A percentile compares a stretch with the other conserved stretches of the same genome.
phyloP scores from a whole-genome alignment of 306 rosid species.

The Parietaria judaica region DNA sequence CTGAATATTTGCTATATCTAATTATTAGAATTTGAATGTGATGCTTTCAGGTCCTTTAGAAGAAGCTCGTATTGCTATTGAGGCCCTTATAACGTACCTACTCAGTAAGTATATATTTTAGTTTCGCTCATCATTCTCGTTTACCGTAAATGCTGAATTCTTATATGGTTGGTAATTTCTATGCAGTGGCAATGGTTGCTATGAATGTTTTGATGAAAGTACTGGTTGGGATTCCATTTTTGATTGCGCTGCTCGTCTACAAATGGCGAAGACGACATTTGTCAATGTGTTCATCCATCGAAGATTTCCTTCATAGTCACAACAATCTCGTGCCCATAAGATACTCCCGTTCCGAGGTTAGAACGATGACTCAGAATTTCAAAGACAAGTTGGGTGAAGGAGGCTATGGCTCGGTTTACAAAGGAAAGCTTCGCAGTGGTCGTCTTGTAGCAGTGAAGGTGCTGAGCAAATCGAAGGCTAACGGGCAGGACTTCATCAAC shows the following conservation, averaged over 20 bases:
- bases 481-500: slow-evolving; percentile 5
- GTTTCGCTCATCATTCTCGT: no score
- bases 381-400: slow-evolving; percentile 1
- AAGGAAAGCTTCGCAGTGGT: slow-evolving; percentile 13
- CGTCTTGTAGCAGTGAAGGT: slow-evolving; percentile 5
- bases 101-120: no score
- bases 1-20: no score
- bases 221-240: slow-evolving; percentile 10
- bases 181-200: no score
- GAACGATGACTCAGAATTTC: neutral
- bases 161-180: no score
- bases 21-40: no score
- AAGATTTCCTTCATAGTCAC: neutral
- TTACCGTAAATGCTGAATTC: no score
- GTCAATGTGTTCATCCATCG: slow-evolving; percentile 3
- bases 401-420: neutral
- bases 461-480: neutral
- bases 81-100: no score
- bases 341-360: neutral
- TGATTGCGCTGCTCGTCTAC: slow-evolving; percentile 2
- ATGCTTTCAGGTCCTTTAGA: no score
- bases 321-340: slow-evolving; percentile 1
- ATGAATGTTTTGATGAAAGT: neutral
- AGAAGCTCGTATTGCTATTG: no score
- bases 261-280: slow-evolving; percentile 24